A percentile compares a stretch with the other conserved stretches of the same genome.
phyloP scores from a whole-genome alignment of 164 flowering plant species.

The Pachysandra terminalis region DNA sequence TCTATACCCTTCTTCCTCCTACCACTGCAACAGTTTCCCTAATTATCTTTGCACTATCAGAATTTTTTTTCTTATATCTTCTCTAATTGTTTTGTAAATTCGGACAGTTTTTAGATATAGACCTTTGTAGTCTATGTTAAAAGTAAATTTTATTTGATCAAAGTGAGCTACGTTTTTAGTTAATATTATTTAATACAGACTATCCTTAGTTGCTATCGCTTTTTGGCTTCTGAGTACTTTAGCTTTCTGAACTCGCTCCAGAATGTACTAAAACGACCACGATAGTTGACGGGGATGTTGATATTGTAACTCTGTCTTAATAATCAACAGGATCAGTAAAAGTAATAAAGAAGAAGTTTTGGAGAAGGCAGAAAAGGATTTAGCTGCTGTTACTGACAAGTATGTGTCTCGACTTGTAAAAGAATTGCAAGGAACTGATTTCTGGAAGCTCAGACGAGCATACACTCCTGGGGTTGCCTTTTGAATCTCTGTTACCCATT shows the following conservation, averaged over 20 bases:
- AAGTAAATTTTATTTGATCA: too few relatives aligned
- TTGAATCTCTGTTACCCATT: conserved; percentile 9
- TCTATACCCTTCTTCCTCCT: not conserved
- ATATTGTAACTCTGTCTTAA: not conserved
- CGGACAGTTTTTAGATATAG: too few relatives aligned
- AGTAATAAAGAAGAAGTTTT: conserved; percentile 79
- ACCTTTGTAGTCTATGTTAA: too few relatives aligned
- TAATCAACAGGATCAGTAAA: conserved; percentile 59
- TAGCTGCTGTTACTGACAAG: conserved; percentile 57
- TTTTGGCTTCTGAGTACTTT: too few relatives aligned
- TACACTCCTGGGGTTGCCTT: conserved; percentile 84
- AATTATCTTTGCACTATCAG: not conserved
- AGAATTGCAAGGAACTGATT: conserved; percentile 85
- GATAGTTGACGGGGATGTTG: not conserved
- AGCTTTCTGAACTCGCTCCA: not conserved
- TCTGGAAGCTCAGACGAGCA: conserved; percentile 97
- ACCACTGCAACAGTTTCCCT: not conserved
- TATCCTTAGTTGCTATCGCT: not conserved
- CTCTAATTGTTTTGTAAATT: not conserved
- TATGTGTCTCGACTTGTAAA: conserved; percentile 62
- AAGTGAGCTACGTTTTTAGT: not conserved
- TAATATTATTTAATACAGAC: not conserved
- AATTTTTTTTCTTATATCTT: not conserved
- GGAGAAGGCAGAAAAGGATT: conserved; percentile 82
- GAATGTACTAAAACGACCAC: not conserved